Base-by-base conservation (phyloP, 306 rosid genomes). In the Purshia tridentata region DNA sequence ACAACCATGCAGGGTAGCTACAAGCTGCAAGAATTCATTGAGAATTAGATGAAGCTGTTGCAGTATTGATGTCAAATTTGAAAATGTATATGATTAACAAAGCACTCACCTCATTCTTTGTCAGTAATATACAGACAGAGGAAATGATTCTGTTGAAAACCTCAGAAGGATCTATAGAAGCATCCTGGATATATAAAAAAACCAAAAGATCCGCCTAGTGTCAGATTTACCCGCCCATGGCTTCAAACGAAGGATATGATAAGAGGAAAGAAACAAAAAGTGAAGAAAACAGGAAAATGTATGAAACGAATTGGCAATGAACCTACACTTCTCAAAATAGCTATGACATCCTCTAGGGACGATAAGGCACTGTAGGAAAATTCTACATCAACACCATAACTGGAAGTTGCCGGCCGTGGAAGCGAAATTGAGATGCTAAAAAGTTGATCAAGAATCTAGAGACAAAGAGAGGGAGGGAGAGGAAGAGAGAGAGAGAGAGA, bases 81-180 rank as follows among this genome's bases (percentile, higher is more conserved):
- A 18, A 61, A 70, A 18, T 6, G 44, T 8, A 46, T 10, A 50
- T 19, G n/a, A 67, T 4, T 8, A 50, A 73, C n/a, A 53, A 68
- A 77, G 70, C 11, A 69, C 77, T 77, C 78, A 82, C 98, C 96
- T 93, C 98, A 50, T 86, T 97, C 75, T 91, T 91, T 52, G 96
- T 88, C 84, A 93, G 76, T 65, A 93, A 73, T 80, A 82, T 68
- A 78, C 96, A 91, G 70, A 93, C 85, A 51, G 98, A 93, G 73
- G 94, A 93, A 75, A 93, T 78, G 72, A 93, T 85, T 84, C 98
- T 78, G 85, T 91, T 91, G 94, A 93, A 93, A 78, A 93, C 97
- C 85, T 93, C 98, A 52, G 98, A 91, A 63, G 96, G 97, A 85
- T 93, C 98, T 70, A 93, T 91, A 52, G 97, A 91, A 72, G 98